phyloP scores from a whole-genome alignment of 1,139 yeast genomes.

The Scheffersomyces parashehatae region DNA sequence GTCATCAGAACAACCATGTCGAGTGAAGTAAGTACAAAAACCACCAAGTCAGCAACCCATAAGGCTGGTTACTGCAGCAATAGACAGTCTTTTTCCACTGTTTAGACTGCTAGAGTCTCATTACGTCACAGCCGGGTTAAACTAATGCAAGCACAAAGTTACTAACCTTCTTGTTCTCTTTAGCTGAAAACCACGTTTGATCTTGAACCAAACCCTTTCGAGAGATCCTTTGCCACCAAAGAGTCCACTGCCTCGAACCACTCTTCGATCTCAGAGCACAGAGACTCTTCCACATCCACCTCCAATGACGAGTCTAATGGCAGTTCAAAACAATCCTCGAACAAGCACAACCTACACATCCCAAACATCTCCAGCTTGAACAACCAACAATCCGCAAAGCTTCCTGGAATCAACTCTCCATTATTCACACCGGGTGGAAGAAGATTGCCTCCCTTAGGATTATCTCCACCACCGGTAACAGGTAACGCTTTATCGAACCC shows the following conservation, averaged over 20 bases:
- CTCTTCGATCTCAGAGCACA: not conserved
- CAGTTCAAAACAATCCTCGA: conserved; percentile 9
- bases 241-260: not conserved
- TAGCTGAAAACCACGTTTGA: conserved; percentile 59
- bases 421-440: conserved; percentile 63
- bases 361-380: conserved; percentile 31
- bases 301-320: conserved; percentile 1
- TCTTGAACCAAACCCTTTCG: conserved; percentile 94
- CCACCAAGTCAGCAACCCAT: too few species aligned
- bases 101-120: too few species aligned
- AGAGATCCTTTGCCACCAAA: conserved; percentile 81
- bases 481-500: conserved; percentile 38
- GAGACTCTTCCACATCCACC: conserved; percentile 15
- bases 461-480: conserved; percentile 26
- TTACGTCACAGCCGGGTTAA: too few species aligned
- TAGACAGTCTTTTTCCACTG: too few species aligned
- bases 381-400: conserved; percentile 20
- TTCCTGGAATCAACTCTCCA: conserved; percentile 54
- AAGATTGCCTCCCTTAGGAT: conserved; percentile 56
- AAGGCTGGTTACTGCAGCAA: too few species aligned
- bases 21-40: too few species aligned
- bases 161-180: too few species aligned
- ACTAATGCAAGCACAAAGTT: too few species aligned
- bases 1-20: too few species aligned
- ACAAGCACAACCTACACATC: conserved; percentile 27